Evolutionary conservation across 345 rosid genomes (phyloP).

Genomic region (Passiflora organensis): DNA sequence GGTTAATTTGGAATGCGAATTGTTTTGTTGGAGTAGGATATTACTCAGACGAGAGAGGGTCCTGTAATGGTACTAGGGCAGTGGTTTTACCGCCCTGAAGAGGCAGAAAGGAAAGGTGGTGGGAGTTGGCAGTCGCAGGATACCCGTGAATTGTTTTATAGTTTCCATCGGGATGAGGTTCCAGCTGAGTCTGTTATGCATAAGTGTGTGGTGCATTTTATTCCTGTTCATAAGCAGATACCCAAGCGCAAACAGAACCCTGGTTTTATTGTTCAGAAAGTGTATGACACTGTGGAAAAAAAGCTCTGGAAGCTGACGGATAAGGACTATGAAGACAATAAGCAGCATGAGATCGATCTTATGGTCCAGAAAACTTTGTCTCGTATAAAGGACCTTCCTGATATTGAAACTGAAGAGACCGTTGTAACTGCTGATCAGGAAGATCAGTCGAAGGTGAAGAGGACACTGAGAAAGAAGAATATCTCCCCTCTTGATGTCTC

Average conservation of each 20-base stretch:
- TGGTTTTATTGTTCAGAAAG: constrained; percentile 89
- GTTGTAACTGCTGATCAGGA: constrained; percentile 38
- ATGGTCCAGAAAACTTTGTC: constrained; percentile 70
- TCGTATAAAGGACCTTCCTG: constrained; percentile 63
- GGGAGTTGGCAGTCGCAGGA: constrained; percentile 88
- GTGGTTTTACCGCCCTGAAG: constrained; percentile 99
- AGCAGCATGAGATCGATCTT: constrained; percentile 70
- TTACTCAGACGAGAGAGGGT: constrained; percentile 55
- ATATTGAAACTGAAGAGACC: constrained; percentile 42
- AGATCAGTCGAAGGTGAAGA: constrained; percentile 42
- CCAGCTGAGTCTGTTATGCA: constrained; percentile 99
- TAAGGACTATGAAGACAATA: constrained; percentile 65
- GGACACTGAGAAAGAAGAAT: constrained; percentile 40
- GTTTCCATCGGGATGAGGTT: constrained; percentile 91
- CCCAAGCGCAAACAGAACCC: constrained; percentile 77
- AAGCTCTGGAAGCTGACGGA: constrained; percentile 72
- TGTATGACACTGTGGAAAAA: constrained; percentile 56
- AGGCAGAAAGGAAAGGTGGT: constrained; percentile 89
- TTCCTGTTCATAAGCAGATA: constrained; percentile 79
- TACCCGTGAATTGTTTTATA: constrained; percentile 84
- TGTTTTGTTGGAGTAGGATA: constrained; percentile 47
- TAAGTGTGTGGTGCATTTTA: constrained; percentile 90
- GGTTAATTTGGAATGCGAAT: neutral
- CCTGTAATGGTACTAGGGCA: constrained; percentile 82
- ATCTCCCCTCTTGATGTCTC: constrained; percentile 72